Percentiles rank a stretch among this genome's conserved stretches.
These are phyloP conservation scores for Termitomyces sp. DNA, from an alignment of 768 basidiomycete species.

Conservation along the genomic window DNA sequence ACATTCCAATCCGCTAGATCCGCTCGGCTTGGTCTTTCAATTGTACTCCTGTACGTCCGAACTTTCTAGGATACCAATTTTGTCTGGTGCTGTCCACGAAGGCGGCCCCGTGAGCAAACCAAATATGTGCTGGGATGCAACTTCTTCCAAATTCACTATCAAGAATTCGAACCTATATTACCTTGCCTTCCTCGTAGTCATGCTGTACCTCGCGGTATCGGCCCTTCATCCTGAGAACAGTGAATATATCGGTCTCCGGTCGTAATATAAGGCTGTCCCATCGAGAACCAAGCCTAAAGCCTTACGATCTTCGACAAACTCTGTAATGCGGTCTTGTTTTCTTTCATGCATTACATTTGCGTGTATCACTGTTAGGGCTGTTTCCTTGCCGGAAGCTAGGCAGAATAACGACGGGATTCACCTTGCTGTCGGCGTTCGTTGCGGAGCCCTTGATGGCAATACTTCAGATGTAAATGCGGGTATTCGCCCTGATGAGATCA, in stretches of 20 bases:
- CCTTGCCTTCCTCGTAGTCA: not conserved
- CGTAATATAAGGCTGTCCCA: not conserved
- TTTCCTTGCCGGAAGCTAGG: not conserved
- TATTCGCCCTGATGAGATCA: slow-evolving; percentile 27
- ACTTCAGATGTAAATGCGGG: slow-evolving; percentile 47
- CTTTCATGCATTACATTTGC: not conserved
- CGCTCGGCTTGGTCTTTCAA: not conserved
- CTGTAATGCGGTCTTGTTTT: not conserved
- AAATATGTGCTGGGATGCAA: not conserved
- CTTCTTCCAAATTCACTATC: not conserved
- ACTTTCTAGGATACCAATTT: not conserved
- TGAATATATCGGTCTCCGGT: not conserved
- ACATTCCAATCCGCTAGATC: not conserved
- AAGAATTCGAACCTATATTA: not conserved
- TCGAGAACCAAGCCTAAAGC: not conserved
- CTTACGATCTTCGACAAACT: not conserved
- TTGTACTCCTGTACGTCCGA: not conserved
- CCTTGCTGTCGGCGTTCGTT: slow-evolving; percentile 42
- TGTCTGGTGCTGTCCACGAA: not conserved
- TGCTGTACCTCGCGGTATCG: not conserved
- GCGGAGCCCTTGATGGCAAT: slow-evolving; percentile 34
- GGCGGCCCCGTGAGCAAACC: not conserved
- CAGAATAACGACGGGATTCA: slow-evolving; percentile 27
- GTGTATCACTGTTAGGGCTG: not conserved
- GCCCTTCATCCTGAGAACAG: not conserved